phyloP scores from a whole-genome alignment of 805 yeast species.

The Sugiyamaella americana region DNA sequence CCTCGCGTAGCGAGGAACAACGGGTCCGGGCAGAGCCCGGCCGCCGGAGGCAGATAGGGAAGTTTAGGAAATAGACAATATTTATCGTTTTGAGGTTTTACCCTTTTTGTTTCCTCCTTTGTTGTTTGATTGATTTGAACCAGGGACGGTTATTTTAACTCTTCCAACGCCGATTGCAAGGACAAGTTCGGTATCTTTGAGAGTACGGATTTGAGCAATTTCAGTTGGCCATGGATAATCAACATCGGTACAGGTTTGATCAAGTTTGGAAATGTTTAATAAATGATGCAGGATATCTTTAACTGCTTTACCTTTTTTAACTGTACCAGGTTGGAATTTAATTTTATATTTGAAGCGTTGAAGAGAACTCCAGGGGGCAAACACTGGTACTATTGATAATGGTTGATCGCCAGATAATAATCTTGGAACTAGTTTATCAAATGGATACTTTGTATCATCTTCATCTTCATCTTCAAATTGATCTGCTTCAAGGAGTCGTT shows the following conservation, averaged over 20 bases:
- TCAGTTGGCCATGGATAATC: constrained; percentile 70
- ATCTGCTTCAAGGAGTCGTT: constrained; percentile 38
- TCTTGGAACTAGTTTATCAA: constrained; percentile 32
- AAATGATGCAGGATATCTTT: constrained; percentile 61
- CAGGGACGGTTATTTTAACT: constrained; percentile 43
- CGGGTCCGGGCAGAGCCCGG: not conserved
- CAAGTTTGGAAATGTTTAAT: constrained; percentile 38
- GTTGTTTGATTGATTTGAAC: constrained; percentile 22
- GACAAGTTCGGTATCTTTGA: constrained; percentile 62
- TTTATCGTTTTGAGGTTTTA: constrained; percentile 2
- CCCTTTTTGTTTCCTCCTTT: constrained; percentile 5
- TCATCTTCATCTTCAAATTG: constrained; percentile 27
- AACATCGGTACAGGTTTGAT: constrained; percentile 37
- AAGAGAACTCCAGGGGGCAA: constrained; percentile 88
- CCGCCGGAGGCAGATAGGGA: too few relatives aligned
- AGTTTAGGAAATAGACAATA: too few relatives aligned
- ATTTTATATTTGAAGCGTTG: constrained; percentile 71
- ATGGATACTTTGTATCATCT: constrained; percentile 34
- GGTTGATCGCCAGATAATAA: constrained; percentile 43
- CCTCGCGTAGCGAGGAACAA: not conserved
- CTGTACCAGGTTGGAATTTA: constrained; percentile 69
- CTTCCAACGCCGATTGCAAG: constrained; percentile 66
- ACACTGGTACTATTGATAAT: constrained; percentile 68
- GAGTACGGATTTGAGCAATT: constrained; percentile 46
- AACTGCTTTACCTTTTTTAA: constrained; percentile 83